Conservation (phyloP, 139 green algal genomes). For the Chlorella ohadii region DNA sequence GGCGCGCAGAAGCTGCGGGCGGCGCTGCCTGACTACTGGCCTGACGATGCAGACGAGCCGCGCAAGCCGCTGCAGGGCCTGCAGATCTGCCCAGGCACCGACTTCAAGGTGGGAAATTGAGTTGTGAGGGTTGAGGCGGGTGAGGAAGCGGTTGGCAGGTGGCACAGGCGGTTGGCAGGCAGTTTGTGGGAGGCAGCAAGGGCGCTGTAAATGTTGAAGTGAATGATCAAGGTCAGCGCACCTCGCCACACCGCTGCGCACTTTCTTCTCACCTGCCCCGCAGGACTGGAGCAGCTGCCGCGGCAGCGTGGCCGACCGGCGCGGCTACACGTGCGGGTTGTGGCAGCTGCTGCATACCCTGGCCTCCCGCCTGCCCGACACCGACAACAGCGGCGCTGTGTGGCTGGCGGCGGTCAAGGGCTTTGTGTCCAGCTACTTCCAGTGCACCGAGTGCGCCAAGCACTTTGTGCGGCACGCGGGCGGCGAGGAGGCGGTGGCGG, state of each 20-base stretch:
- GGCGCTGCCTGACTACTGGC: slow-evolving; percentile 38
- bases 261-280: too few species aligned
- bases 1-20: slow-evolving; percentile 26
- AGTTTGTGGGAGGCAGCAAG: too few species aligned
- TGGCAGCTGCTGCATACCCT: slow-evolving; percentile 81
- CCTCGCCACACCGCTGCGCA: too few species aligned
- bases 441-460: slow-evolving; percentile 54
- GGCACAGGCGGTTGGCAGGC: too few species aligned
- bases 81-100: slow-evolving; percentile 45
- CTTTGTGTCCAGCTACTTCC: slow-evolving; percentile 66
- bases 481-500: slow-evolving; percentile 41
- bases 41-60: slow-evolving; percentile 20
- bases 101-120: slow-evolving; percentile 18
- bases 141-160: too few species aligned
- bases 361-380: slow-evolving; percentile 44
- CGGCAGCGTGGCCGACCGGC: slow-evolving; percentile 46
- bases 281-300: slow-evolving; percentile 59
- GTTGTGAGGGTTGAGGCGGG: not conserved
- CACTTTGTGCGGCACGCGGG: slow-evolving; percentile 62
- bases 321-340: slow-evolving; percentile 82
- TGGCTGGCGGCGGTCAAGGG: slow-evolving; percentile 58
- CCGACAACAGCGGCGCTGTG: slow-evolving; percentile 26
- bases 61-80: slow-evolving; percentile 9
- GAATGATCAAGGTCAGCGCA: too few species aligned
- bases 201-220: too few species aligned